These are phyloP conservation scores for Colletotrichum coccodes DNA, from an alignment of 2,329 filamentous ascomycete genomes.

Conservation along the genomic window DNA sequence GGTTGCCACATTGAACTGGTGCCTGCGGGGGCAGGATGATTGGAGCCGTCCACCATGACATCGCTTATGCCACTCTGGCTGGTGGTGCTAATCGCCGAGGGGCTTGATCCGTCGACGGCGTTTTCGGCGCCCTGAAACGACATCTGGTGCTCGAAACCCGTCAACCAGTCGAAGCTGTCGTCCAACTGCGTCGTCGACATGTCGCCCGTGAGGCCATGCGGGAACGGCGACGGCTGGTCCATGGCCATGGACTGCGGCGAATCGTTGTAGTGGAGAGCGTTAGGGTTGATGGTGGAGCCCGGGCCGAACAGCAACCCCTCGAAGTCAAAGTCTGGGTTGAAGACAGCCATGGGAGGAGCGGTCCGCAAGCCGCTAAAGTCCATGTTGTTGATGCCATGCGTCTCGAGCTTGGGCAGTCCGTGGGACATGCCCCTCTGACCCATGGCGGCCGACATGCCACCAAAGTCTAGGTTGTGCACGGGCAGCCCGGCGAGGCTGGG, in stretches of 20 bases:
- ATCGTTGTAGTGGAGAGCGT: constrained; percentile 84
- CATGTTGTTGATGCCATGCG: constrained; percentile 69
- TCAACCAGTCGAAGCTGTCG: constrained; percentile 84
- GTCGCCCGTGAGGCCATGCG: constrained; percentile 62
- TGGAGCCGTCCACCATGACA: constrained; percentile 86
- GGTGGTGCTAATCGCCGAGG: constrained; percentile 93
- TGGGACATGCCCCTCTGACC: constrained; percentile 74
- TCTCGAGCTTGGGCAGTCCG: constrained; percentile 85
- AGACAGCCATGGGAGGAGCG: constrained; percentile 74
- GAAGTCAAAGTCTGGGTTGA: constrained; percentile 75
- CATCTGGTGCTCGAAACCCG: constrained; percentile 83
- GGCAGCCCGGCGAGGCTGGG: constrained; percentile 78
- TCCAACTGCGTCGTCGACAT: constrained; percentile 72
- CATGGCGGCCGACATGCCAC: constrained; percentile 76
- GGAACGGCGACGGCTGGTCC: constrained; percentile 71
- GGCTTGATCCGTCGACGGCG: constrained; percentile 91
- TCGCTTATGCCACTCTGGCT: constrained; percentile 94
- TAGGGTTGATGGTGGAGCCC: constrained; percentile 75
- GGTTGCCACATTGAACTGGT: constrained; percentile 75
- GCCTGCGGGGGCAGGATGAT: constrained; percentile 65
- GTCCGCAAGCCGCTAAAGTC: constrained; percentile 81
- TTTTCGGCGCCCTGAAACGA: constrained; percentile 78
- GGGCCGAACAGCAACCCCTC: constrained; percentile 76
- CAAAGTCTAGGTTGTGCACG: constrained; percentile 69
- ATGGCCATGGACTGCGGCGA: constrained; percentile 75